phyloP scores from a whole-genome alignment of 2,329 filamentous ascomycete genomes.

The Albifimbria verrucaria region DNA sequence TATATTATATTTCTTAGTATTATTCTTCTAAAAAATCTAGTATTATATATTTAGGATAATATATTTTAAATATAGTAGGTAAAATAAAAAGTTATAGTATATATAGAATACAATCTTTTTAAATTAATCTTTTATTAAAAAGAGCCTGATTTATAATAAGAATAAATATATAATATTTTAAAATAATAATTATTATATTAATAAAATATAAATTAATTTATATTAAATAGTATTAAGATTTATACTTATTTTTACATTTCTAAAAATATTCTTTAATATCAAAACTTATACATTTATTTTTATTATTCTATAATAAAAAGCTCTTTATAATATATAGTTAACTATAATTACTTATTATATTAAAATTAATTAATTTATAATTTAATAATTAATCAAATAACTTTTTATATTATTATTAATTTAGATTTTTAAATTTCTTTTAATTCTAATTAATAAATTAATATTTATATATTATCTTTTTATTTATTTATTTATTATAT shows the following conservation, averaged over 20 bases:
- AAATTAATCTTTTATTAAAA: too few species aligned
- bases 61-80: too few species aligned
- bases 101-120: too few species aligned
- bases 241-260: background rate
- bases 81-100: too few species aligned
- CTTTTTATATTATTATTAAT: too few species aligned
- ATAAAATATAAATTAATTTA: slow-evolving; percentile 3
- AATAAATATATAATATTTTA: too few species aligned
- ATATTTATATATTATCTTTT: background rate
- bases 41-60: too few species aligned
- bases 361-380: slow-evolving; percentile 2
- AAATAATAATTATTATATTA: slow-evolving; percentile 5
- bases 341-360: background rate
- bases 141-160: too few species aligned
- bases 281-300: background rate
- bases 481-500: background rate
- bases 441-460: background rate
- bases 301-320: background rate
- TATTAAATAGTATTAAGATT: background rate
- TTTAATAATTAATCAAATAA: too few species aligned
- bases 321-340: slow-evolving; percentile 2
- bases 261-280: slow-evolving; percentile 5
- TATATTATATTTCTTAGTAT: too few species aligned
- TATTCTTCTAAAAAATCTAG: too few species aligned
- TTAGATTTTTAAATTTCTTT: too few species aligned